Base-by-base conservation (phyloP, 2,329 filamentous ascomycete species). In the Colletotrichum cuscutae region DNA sequence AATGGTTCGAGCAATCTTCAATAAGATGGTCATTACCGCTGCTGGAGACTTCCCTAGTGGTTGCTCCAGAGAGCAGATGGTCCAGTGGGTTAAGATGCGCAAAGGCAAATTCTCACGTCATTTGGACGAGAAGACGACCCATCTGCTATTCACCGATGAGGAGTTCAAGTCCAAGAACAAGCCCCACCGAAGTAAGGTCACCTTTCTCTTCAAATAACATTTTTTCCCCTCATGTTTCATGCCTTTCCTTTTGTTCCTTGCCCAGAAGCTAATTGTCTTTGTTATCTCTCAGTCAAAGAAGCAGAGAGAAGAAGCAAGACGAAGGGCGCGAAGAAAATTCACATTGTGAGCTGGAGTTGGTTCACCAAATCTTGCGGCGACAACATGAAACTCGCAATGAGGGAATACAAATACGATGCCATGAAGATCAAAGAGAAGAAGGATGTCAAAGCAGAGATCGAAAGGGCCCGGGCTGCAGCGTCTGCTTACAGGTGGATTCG, bases 121-220 rank as follows among this genome's bases (percentile, higher is more conserved):
- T 0, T 81, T 94, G 22, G 85, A 85, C 30, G 79, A 85, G 0
- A 77, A 84, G 0, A 89, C 92, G 11, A 97, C 95, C 0, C 95
- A 97, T 81, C 83, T 98, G 0, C 86, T 98, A 26, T 89, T 90
- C 66, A 90, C 89, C 0, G 84, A 88, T 62, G 86, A 90, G 42
- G 88, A 91, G 19, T 95, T 90, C 80, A 86, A 88, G 74, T 81
- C 32, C 52, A 60, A 42, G 1, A 30, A 32, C 5, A 75, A 35
- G 61, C 72, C 68, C 19, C 22, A 53, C 28, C 26, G 68, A 57
- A 75, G 74, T 75, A 65, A 22, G 8, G n/a, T n/a, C 22, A n/a
- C 32, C 35, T 35, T 26, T 9, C 4, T 8, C 19, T 15, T 1
- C 52, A 46, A n/a, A 22, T 6, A 42, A 12, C 4, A 5, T 4